A percentile compares a stretch with the other conserved stretches of the same genome.
These are phyloP conservation scores for Castanea crenata DNA, from an alignment of 306 rosid genomes.

Conservation along the genomic window DNA sequence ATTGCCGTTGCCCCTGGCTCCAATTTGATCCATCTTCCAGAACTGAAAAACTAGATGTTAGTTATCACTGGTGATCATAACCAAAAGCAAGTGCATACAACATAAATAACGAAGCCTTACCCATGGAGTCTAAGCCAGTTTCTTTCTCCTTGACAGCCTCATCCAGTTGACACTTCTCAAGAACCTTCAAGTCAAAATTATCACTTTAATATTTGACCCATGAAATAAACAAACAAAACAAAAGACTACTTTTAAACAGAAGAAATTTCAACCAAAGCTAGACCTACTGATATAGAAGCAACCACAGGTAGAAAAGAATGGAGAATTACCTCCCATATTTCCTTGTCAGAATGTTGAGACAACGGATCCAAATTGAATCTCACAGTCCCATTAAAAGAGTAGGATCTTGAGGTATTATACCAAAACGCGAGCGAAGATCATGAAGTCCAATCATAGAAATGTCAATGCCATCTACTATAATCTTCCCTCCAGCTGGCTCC, in stretches of 20 bases:
- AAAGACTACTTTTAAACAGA: not conserved
- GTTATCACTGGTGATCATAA: too few species aligned
- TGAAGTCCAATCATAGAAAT: constrained; percentile 69
- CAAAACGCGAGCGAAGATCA: constrained; percentile 65
- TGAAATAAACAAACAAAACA: not conserved
- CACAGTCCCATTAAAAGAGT: constrained; percentile 67
- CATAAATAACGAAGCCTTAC: constrained; percentile 16
- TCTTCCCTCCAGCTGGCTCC: constrained; percentile 64
- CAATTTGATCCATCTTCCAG: constrained; percentile 69
- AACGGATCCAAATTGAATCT: constrained; percentile 66
- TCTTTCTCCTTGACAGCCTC: constrained; percentile 43
- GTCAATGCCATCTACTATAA: constrained; percentile 62
- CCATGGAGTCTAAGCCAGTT: constrained; percentile 33
- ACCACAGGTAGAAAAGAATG: constrained; percentile 1
- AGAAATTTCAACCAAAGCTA: not conserved
- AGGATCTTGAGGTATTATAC: constrained; percentile 80
- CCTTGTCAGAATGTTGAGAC: constrained; percentile 50
- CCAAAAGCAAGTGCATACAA: too few species aligned
- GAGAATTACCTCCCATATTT: constrained; percentile 65
- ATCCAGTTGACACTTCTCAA: constrained; percentile 47
- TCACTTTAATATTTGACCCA: not conserved
- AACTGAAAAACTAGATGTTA: not conserved
- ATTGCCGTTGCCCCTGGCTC: constrained; percentile 94
- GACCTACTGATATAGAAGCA: not conserved
- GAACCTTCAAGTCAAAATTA: constrained; percentile 28